Evolutionary conservation across 768 basidiomycete genomes (phyloP), one percentile per base, ranked within the genome.

Genomic region (Serendipita sp.): DNA sequence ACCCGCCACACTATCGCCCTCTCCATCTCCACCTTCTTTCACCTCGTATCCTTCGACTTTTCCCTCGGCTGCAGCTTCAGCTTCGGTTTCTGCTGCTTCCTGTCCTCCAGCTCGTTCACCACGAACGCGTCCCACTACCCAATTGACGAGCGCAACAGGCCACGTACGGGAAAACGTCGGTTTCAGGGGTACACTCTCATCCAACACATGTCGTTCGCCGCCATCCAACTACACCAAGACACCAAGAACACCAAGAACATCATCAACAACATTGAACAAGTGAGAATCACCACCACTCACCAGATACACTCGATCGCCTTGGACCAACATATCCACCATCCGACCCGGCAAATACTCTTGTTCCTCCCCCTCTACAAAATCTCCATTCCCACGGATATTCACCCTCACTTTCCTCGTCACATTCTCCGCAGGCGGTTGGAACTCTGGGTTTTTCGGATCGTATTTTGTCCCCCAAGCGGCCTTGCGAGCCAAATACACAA

Each of bases 381-480:
- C 76, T 53, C 75, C 74, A 13, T 74, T 72, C 34, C 80, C 83
- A 10, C 84, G 84, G 3, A 87, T 73, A 69, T 83, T 86, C 27
- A 91, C 80, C 69, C 81, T 87, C 66, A 90, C 85, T 87, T 88
- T 68, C 18, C 27, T 13, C n/a, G 46, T 29, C 43, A 29, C 36
- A 15, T 67, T 66, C 2, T 40, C 40, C 40, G 6, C 40, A 40
- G 40, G 40, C 40, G 40, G 40, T 40, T 40, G 40, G 13, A 40
- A 40, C 40, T 40, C 40, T 13, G 40, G 40, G 0, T 40, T 40
- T 89, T 79, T 90, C 91, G 69, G 87, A 15, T 78, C 75, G 75
- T 86, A 72, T 70, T 86, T 89, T 2, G 86, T 79, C 10, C 91
- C 91, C 90, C 91, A 94, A 4, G 91, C 91, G 10, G 83, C 80